Conservation (phyloP, 228 moss, liverwort and hornwort genomes). For the Sphagnum magellanicum region DNA sequence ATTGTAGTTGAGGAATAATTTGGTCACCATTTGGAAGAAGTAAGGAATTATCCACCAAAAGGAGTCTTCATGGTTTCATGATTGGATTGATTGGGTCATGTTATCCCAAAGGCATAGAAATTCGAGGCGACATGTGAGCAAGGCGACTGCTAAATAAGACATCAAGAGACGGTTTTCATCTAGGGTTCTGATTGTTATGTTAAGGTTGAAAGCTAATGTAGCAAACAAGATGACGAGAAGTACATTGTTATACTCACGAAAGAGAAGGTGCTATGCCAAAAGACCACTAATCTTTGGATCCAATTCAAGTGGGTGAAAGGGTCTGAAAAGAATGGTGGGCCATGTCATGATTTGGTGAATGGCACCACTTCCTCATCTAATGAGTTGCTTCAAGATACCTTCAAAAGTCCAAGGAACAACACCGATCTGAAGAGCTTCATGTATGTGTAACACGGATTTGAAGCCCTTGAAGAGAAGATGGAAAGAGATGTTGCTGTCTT, state of each 20-base stretch:
- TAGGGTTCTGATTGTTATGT: conserved; percentile 5
- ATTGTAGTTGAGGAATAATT: conserved; percentile 12
- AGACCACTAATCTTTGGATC: conserved; percentile 21
- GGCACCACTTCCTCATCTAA: conserved; percentile 30
- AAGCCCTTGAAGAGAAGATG: conserved; percentile 20
- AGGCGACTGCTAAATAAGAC: conserved; percentile 2
- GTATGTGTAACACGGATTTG: conserved; percentile 22
- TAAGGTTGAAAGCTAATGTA: conserved; percentile 18
- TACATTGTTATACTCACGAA: conserved; percentile 30
- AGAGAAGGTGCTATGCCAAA: conserved; percentile 33
- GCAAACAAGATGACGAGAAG: conserved; percentile 9
- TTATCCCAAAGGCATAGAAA: conserved; percentile 14
- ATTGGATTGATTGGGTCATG: conserved; percentile 22
- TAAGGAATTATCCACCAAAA: conserved; percentile 59
- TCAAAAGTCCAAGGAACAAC: conserved; percentile 35
- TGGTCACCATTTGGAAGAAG: conserved; percentile 17
- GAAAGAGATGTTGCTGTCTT: conserved; percentile 34
- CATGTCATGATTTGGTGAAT: conserved; percentile 26
- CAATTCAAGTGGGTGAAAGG: conserved; percentile 23
- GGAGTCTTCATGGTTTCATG: conserved; percentile 41
- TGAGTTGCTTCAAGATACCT: conserved; percentile 27
- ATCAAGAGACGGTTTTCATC: conserved; percentile 15
- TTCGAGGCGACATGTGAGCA: conserved; percentile 14
- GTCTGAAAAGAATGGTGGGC: conserved; percentile 17
- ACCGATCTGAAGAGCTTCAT: conserved; percentile 30